Evolutionary conservation across 2,329 filamentous ascomycete genomes (phyloP), one percentile per base, ranked within the genome.

Genomic region (Pseudopithomyces chartarum): DNA sequence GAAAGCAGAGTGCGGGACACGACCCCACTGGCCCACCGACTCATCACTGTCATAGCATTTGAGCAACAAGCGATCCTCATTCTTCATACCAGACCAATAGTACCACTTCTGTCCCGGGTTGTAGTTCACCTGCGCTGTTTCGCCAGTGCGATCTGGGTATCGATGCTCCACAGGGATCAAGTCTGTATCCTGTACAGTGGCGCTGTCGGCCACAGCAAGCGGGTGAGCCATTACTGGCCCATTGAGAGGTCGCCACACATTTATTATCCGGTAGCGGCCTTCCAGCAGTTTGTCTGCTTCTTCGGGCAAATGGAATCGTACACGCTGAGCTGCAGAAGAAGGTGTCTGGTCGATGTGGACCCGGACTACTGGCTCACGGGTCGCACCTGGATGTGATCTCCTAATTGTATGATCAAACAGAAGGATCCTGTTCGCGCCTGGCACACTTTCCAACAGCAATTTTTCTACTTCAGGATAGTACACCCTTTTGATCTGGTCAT

Each of bases 381-480:
- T 74, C 0, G 89, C 84, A 52, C 79, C 75, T 0, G 86, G 83
- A 1, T 76, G 71, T 11, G 85, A 80, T 40, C 90, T 85, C n/a
- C 92, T 89, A 73, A 96, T 86, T 7, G 92, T 96, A 79, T 97
- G 90, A 80, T 96, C 92, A 77, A 96, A 97, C 70, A 96, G 79
- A 64, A 91, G 80, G 29, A 96, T 80, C 4, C 83, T 82, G 55
- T 84, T 82, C 23, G 85, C 83, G 52, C 89, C 90, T 0, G 88
- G 87, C 15, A 96, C 81, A 55, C 85, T 76, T 13, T 85, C 78
- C 2, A 92, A 78, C 0, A 97, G 79, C 23, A 96, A 79, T 47
- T 82, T 74, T 76, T 93, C 89, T 8, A 96, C 85, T 72, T 97
- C 92, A 0, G 91, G 89, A 79, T 97, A 97, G 81, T 96, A 97